phyloP scores from a whole-genome alignment of 2,329 filamentous ascomycete species.

The Eutypella sp. region DNA sequence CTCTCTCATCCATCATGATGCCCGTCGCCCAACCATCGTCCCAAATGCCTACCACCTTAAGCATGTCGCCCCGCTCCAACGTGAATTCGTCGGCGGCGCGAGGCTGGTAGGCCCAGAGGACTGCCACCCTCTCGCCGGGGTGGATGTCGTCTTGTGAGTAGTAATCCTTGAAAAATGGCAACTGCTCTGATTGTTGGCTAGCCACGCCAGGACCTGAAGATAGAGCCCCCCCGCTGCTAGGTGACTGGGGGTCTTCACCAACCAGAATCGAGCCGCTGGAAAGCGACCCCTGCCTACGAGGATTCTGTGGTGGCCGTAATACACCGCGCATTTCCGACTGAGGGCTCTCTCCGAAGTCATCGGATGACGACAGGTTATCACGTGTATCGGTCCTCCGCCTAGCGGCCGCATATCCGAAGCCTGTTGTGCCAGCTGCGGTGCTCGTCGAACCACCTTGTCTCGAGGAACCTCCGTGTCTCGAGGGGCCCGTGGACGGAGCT shows the following conservation, averaged over 20 bases:
- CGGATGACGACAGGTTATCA: conserved; percentile 60
- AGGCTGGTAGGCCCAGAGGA: conserved; percentile 95
- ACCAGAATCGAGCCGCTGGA: conserved; percentile 78
- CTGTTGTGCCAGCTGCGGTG: conserved; percentile 40
- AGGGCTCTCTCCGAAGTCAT: conserved; percentile 67
- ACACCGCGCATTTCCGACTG: conserved; percentile 59
- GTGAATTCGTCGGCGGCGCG: conserved; percentile 90
- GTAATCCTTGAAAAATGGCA: conserved; percentile 97
- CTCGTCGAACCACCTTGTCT: conserved; percentile 45
- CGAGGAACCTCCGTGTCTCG: conserved; percentile 43
- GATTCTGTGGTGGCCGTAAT: conserved; percentile 53
- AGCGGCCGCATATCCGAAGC: conserved; percentile 42
- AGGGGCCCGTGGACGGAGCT: conserved; percentile 56
- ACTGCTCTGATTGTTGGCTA: conserved; percentile 90
- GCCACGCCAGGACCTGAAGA: conserved; percentile 80
- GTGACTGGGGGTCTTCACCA: conserved; percentile 67
- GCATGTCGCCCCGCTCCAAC: conserved; percentile 92
- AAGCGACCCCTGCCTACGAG: conserved; percentile 78
- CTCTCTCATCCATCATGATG: conserved; percentile 72
- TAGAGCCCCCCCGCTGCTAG: conserved; percentile 65
- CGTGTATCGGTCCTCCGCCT: conserved; percentile 38
- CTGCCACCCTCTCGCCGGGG: conserved; percentile 81
- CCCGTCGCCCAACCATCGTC: conserved; percentile 99
- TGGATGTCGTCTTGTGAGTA: conserved; percentile 97
- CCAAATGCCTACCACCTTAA: conserved; percentile 98